phyloP scores from a whole-genome alignment of 2,329 filamentous ascomycete species.

The Trichoderma arundinaceum region DNA sequence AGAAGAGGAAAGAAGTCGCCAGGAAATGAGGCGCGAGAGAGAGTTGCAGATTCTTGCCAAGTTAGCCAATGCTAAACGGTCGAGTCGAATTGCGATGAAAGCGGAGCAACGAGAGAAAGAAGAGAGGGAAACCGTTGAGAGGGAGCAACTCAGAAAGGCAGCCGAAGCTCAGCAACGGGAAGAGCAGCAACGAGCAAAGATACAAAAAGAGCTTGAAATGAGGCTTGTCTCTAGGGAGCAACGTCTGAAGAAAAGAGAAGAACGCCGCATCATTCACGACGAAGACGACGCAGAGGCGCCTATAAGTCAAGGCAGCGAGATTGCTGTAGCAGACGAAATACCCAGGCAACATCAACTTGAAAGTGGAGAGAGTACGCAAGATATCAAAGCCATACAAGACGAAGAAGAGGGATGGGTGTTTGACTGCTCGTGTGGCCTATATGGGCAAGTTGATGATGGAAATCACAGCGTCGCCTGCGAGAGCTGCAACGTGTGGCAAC shows the following conservation, averaged over 20 bases:
- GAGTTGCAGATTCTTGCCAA: constrained; percentile 83
- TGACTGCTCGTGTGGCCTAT: constrained; percentile 88
- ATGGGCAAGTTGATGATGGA: constrained; percentile 93
- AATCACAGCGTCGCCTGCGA: constrained; percentile 94
- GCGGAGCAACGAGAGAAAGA: constrained; percentile 78
- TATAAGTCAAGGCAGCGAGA: constrained; percentile 70
- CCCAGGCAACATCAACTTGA: constrained; percentile 79
- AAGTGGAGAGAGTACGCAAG: constrained; percentile 78
- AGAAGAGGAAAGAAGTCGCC: constrained; percentile 73
- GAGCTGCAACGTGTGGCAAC: constrained; percentile 93
- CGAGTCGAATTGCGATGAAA: constrained; percentile 84
- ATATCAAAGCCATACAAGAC: constrained; percentile 70
- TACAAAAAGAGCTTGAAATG: constrained; percentile 76
- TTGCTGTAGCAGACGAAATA: constrained; percentile 62
- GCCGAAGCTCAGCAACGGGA: constrained; percentile 70
- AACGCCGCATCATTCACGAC: constrained; percentile 81
- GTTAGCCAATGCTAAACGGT: constrained; percentile 91
- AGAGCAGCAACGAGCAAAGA: constrained; percentile 62
- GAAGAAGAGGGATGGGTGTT: constrained; percentile 93
- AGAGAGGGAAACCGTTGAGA: constrained; percentile 72
- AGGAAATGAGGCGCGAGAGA: constrained; percentile 71
- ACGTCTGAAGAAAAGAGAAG: constrained; percentile 83
- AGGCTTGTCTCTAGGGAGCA: constrained; percentile 84
- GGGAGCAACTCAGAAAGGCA: constrained; percentile 57
- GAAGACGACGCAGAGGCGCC: constrained; percentile 81